Evolutionary conservation across 768 basidiomycete genomes (phyloP), one percentile per base, ranked within the genome.

Genomic region (Hygrocybe coccinea): DNA sequence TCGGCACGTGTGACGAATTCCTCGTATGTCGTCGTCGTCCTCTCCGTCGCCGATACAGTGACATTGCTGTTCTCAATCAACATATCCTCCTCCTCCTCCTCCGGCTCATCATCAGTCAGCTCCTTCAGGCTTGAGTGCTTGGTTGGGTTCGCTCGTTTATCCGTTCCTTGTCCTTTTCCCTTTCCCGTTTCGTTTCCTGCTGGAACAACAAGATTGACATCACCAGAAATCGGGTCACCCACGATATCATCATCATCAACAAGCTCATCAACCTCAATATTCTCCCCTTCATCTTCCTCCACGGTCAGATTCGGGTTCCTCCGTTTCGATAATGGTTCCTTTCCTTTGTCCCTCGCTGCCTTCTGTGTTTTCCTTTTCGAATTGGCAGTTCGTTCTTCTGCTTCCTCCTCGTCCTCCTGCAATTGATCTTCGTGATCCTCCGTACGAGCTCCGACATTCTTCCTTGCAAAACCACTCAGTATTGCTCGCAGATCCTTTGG

Each of bases 401-500:
- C 51, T 4, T 55, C 41, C 17, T 60, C 54, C 1, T 55, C 58
- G 29, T 62, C 58, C 11, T 57, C 63, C 9, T 60, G 56, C 7
- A 60, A 62, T 10, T 67, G 66, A 34, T 58, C 60, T 35, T 67
- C 69, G 1, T 62, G 55, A n/a, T 65, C 59, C 15, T 60, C 63
- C 15, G 56, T 63, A 24, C 59, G 56, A 17, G 62, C 22, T 43
- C 71, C 75, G 57, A 74, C 77, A 37, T 81, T 82, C 35, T 64
- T 65, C 59, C 82, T 74, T 10, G 84, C 77, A 69, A 84, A 89
- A 10, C 69, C 76, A 43, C 70, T 75, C 55, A 90, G 62, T 50
- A 67, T 76, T 50, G 69, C 73, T 53, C 79, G 74, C 50, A 88
- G 67, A 33, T 64, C 72, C 56, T 69, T 65, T n/a, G 50, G 61